phyloP scores from a whole-genome alignment of 805 yeast genomes.

The Pichia membranifaciens region DNA sequence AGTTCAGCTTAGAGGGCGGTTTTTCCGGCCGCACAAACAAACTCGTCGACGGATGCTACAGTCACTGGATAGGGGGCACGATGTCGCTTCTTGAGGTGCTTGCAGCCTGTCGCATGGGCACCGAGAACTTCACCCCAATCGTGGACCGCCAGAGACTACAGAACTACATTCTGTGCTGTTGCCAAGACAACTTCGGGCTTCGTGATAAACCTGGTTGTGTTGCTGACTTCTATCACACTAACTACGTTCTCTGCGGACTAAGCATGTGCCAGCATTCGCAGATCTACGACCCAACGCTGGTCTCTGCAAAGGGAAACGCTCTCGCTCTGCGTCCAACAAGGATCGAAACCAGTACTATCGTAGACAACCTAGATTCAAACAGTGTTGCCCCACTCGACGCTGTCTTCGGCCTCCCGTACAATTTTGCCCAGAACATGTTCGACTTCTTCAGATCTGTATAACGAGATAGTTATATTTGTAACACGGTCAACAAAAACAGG shows the following conservation, averaged over 20 bases:
- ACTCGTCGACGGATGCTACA: slow-evolving; percentile 92
- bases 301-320: slow-evolving; percentile 14
- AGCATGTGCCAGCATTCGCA: slow-evolving; percentile 49
- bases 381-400: slow-evolving; percentile 42
- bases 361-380: slow-evolving; percentile 19
- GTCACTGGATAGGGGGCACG: slow-evolving; percentile 91
- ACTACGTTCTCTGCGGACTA: slow-evolving; percentile 75
- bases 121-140: slow-evolving; percentile 15
- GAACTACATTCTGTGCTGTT: slow-evolving; percentile 73
- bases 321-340: slow-evolving; percentile 19
- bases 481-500: too few species aligned
- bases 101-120: slow-evolving; percentile 45
- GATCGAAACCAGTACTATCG: slow-evolving; percentile 16
- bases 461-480: background rate
- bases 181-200: slow-evolving; percentile 54
- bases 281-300: slow-evolving; percentile 16
- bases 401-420: slow-evolving; percentile 49
- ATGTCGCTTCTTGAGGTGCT: slow-evolving; percentile 56
- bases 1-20: slow-evolving; percentile 74
- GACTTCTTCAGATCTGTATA: slow-evolving; percentile 6
- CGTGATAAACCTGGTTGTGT: slow-evolving; percentile 79
- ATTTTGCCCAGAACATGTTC: slow-evolving; percentile 24
- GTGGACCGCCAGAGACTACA: slow-evolving; percentile 54
- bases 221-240: slow-evolving; percentile 88
- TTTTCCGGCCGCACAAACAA: slow-evolving; percentile 87